Evolutionary conservation across 345 rosid species (phyloP), one percentile per base, ranked within the genome.

Genomic region (Aurinia saxatilis): DNA sequence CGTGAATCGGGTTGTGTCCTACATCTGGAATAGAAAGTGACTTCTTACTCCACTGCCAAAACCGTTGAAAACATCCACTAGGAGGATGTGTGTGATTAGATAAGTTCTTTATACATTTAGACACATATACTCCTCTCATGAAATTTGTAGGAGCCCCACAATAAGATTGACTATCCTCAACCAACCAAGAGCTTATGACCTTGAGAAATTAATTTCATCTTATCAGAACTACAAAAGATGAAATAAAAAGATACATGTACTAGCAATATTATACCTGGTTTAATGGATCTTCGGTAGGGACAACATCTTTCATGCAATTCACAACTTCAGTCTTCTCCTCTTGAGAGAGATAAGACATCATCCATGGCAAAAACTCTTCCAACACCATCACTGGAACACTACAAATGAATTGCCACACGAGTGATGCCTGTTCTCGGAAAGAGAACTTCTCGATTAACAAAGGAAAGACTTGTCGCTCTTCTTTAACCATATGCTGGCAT

Each of bases 391-490:
- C 87, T 66, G 96, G 92, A 79, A 88, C 81, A 77, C 96, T 85
- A 72, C 96, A 88, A 40, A 88, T 74, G 78, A 83, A 88, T 73
- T 88, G 92, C 92, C 96, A 83, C 15, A 85, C 92, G 64, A 88
- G 60, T 41, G 84, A 88, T 33, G 92, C 90, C 67, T 88, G 96
- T 77, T 88, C 96, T 66, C 60, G 77, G 62, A 80, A 82, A 13
- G 90, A 75, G 63, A 81, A 88, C 74, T 81, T 85, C 67, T 88
- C 92, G 18, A 81, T 82, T 31, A 88, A 79, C 78, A 88, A 76
- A 16, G 92, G 96, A 65, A 83, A 85, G 16, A 88, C 90, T 90
- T 91, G 98, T 10, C 77, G 83, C 70, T 91, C 98, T 85, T 91
- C 98, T 80, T 91, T 91, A 49, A 82, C 81, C 98, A 91, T 82